Base-by-base conservation (phyloP, 257 asterid species). In the Solanum rostratum region DNA sequence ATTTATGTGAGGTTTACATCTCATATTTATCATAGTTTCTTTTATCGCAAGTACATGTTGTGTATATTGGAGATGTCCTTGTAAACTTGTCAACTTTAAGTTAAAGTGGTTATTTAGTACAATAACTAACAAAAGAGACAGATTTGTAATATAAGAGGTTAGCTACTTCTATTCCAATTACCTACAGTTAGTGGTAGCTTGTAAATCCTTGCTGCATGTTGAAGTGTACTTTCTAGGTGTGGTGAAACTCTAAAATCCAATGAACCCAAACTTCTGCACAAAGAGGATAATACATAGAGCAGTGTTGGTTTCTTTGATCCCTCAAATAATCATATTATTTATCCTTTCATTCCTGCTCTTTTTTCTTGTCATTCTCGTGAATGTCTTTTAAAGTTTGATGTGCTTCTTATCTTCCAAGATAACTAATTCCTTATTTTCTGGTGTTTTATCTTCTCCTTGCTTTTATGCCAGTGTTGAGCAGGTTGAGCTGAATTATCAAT, bases 401-500 rank as follows among this genome's bases (percentile, higher is more conserved):
- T 50, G 16, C 45, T 49, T 76, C 16, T 2, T 18, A 5, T 46
- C 57, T 49, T 22, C 82, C 29, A 50, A 50, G 18, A 15, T 78
- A 78, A 16, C 46, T 65, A 62, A 81, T 60, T 16, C 70, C 84
- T 24, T 65, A 29, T 69, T 62, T 22, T 63, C 24, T 1, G 50
- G n/a, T 49, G 79, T 59, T 59, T 59, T 55, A 12, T 68, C 12
- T 71, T 54, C 30, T 53, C 29, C 43, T 45, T 41, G 53, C 19
- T 49, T 49, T 49, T 71, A 29, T 74, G 81, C 57, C 83, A 84
- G 82, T n/a, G 66, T 45, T 84, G 27, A 70, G 60, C 86, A 53
- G 53, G 86, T 84, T 24, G 83, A 84, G 71, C 83, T 84, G 86
- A 71, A 53, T 84, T 84, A 84, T 84, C 73, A 50, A 55, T 43